Evolutionary conservation across 371 early-diverging fungal species (phyloP).

Genomic region (Circinella minor): DNA sequence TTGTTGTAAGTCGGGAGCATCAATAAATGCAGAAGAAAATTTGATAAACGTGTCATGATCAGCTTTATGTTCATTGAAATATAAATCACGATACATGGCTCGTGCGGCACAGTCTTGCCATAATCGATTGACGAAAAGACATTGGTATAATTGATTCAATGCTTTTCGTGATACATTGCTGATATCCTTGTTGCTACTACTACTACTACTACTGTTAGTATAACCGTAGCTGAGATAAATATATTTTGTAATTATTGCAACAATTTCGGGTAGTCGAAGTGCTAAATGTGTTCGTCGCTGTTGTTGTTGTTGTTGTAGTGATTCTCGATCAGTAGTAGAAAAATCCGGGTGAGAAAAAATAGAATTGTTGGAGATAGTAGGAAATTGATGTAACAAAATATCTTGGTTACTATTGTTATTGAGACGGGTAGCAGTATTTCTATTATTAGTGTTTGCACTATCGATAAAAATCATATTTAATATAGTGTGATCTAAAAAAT

Average conservation of each 20-base stretch:
- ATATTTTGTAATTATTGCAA: conserved; percentile 34
- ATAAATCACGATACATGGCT: conserved; percentile 34
- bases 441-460: neutral
- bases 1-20: conserved; percentile 4
- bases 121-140: conserved; percentile 43
- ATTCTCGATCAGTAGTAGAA: no score
- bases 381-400: neutral
- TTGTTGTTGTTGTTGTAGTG: neutral
- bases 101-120: conserved; percentile 48
- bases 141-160: conserved; percentile 28
- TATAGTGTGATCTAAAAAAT: neutral
- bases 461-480: neutral
- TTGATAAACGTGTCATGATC: conserved; percentile 20
- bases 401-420: neutral
- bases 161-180: conserved; percentile 10
- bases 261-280: conserved; percentile 41
- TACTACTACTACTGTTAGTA: neutral
- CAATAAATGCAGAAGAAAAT: conserved; percentile 13
- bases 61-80: conserved; percentile 36
- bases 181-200: neutral
- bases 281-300: conserved; percentile 29
- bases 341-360: no score
- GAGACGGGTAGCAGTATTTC: neutral
- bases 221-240: conserved; percentile 11
- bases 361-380: neutral